phyloP scores from a whole-genome alignment of 106 monocot genomes.

The Amphibolis antarctica region DNA sequence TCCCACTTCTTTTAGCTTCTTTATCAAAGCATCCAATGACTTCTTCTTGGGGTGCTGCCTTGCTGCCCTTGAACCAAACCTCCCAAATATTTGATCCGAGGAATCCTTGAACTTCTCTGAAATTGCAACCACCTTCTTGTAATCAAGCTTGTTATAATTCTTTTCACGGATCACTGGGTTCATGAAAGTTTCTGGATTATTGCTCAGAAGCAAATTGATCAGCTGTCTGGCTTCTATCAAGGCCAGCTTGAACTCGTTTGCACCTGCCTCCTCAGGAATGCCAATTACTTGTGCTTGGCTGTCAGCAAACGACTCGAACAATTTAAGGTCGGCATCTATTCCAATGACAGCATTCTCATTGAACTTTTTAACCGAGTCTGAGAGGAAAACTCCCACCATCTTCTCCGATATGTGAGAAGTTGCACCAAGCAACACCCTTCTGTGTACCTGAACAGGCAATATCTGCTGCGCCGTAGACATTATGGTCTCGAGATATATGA shows the following conservation, averaged over 20 bases:
- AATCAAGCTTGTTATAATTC: slow-evolving; percentile 79
- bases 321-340: slow-evolving; percentile 58
- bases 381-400: slow-evolving; percentile 64
- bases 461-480: slow-evolving; percentile 73
- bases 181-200: slow-evolving; percentile 77
- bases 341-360: slow-evolving; percentile 72
- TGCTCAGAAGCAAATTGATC: slow-evolving; percentile 78
- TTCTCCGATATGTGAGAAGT: slow-evolving; percentile 68
- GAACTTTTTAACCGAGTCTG: slow-evolving; percentile 74
- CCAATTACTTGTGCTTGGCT: slow-evolving; percentile 33
- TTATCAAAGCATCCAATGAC: slow-evolving; percentile 77
- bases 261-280: slow-evolving; percentile 32
- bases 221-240: slow-evolving; percentile 79
- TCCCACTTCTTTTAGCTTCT: slow-evolving; percentile 82
- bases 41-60: slow-evolving; percentile 82
- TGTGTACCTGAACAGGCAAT: slow-evolving; percentile 51
- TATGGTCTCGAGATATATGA: slow-evolving; percentile 81
- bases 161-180: slow-evolving; percentile 88
- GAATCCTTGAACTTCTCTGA: slow-evolving; percentile 93
- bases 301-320: slow-evolving; percentile 82
- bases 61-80: slow-evolving; percentile 62
- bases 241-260: slow-evolving; percentile 44
- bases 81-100: slow-evolving; percentile 70
- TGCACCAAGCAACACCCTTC: slow-evolving; percentile 49
- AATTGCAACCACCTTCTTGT: slow-evolving; percentile 69